Conservation (phyloP, 805 yeast species). For the Starmerella apicola region DNA sequence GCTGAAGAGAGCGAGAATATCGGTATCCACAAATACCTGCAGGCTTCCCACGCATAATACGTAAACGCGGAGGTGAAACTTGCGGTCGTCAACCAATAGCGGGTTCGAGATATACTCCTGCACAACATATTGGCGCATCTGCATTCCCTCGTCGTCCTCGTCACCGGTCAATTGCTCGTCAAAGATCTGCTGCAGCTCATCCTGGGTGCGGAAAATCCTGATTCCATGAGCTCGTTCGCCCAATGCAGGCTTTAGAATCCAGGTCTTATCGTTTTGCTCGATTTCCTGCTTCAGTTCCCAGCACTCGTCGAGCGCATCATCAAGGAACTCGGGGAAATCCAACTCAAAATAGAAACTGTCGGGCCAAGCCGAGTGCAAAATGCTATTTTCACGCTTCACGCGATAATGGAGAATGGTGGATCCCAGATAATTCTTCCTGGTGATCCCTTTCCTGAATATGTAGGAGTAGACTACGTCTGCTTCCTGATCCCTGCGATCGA, state of each 20-base stretch:
- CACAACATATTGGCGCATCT: constrained; percentile 67
- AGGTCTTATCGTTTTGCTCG: constrained; percentile 46
- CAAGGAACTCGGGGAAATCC: constrained; percentile 91
- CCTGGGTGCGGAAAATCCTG: constrained; percentile 61
- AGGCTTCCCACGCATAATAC: constrained; percentile 65
- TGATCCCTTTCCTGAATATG: constrained; percentile 78
- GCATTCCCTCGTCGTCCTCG: constrained; percentile 41
- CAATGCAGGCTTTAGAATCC: constrained; percentile 95
- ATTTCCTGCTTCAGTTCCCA: constrained; percentile 78
- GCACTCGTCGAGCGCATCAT: constrained; percentile 84
- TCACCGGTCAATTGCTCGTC: constrained; percentile 73
- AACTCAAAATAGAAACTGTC: constrained; percentile 70
- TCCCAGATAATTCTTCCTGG: constrained; percentile 81
- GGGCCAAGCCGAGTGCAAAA: constrained; percentile 51
- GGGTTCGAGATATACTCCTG: constrained; percentile 71
- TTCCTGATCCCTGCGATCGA: constrained; percentile 36
- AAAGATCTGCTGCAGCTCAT: constrained; percentile 70
- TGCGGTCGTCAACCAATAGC: constrained; percentile 53
- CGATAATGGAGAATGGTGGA: constrained; percentile 63
- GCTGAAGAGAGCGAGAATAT: constrained; percentile 77
- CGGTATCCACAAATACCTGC: constrained; percentile 63
- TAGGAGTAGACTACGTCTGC: constrained; percentile 31
- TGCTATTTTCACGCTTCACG: constrained; percentile 62
- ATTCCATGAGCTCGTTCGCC: constrained; percentile 96
- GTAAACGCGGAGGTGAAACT: constrained; percentile 83